phyloP scores from a whole-genome alignment of 169 alveolate species.

The Toxoplasma gondii region DNA sequence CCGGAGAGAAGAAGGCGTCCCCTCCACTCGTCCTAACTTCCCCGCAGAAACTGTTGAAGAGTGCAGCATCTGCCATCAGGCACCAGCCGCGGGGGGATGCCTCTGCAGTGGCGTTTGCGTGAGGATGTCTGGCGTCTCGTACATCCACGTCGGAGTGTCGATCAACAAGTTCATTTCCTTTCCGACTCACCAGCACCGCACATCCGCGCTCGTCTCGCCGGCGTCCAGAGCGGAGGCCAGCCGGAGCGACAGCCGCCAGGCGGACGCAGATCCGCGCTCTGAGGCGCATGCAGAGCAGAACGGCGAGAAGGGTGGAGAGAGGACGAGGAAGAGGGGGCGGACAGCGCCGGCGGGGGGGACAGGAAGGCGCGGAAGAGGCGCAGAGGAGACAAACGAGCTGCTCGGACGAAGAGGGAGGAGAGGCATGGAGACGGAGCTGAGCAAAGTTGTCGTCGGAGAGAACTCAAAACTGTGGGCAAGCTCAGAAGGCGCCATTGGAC shows the following conservation, averaged over 20 bases:
- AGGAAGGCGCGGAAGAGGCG: background rate
- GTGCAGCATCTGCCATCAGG: background rate
- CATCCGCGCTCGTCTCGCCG: background rate
- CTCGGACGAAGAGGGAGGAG: too few relatives aligned
- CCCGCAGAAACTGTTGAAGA: background rate
- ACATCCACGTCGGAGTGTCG: background rate
- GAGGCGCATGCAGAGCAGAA: too few relatives aligned
- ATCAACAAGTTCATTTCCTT: background rate
- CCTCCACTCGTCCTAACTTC: background rate
- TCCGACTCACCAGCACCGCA: background rate
- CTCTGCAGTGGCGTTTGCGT: background rate
- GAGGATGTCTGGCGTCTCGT: background rate
- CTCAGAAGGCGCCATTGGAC: slow-evolving; percentile 45
- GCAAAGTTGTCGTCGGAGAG: background rate
- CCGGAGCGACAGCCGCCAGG: too few relatives aligned
- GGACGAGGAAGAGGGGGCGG: background rate
- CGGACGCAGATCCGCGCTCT: too few relatives aligned
- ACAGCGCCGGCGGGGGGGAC: background rate
- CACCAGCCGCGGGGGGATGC: background rate
- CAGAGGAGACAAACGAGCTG: background rate
- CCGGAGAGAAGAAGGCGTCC: background rate
- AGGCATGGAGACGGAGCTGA: too few relatives aligned
- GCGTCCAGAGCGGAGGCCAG: background rate
- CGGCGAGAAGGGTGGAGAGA: background rate
- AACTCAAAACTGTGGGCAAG: slow-evolving; percentile 30